Conservation (phyloP, 495 filamentous ascomycete genomes). For the Venustampulla echinocandica region DNA sequence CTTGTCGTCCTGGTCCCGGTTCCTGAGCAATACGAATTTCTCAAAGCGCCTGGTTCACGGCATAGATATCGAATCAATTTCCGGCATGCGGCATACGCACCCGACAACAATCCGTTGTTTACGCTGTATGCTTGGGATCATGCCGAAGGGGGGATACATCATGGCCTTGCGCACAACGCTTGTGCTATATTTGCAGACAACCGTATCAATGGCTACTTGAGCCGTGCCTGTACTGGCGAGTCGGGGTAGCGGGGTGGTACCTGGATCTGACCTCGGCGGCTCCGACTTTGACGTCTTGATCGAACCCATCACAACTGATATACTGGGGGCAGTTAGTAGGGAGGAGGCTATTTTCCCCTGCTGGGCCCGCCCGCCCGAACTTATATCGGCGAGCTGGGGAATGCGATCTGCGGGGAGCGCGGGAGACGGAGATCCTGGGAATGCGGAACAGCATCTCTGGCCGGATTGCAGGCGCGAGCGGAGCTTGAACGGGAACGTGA, state of each 20-base stretch:
- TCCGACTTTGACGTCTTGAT: too few species aligned
- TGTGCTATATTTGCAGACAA: conserved; percentile 12
- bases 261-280: too few species aligned
- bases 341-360: too few species aligned
- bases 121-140: conserved; percentile 8
- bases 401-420: too few species aligned
- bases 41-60: conserved; percentile 4
- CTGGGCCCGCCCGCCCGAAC: too few species aligned
- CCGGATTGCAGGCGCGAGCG: too few species aligned
- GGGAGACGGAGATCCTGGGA: too few species aligned
- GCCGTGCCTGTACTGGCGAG: conserved; percentile 5
- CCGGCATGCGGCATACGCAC: conserved; percentile 4
- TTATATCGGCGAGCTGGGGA: too few species aligned
- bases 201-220: conserved; percentile 9
- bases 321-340: too few species aligned
- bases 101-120: conserved; percentile 2
- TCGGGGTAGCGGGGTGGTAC: background rate
- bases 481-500: too few species aligned
- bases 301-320: too few species aligned
- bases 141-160: conserved; percentile 8
- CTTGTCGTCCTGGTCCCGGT: background rate
- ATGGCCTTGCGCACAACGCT: conserved; percentile 8
- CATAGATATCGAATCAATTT: conserved; percentile 10
- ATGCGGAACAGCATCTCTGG: too few species aligned
- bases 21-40: conserved; percentile 6